Evolutionary conservation across 1,284 basidiomycete species (phyloP).

Genomic region (Marasmius tenuissimus): DNA sequence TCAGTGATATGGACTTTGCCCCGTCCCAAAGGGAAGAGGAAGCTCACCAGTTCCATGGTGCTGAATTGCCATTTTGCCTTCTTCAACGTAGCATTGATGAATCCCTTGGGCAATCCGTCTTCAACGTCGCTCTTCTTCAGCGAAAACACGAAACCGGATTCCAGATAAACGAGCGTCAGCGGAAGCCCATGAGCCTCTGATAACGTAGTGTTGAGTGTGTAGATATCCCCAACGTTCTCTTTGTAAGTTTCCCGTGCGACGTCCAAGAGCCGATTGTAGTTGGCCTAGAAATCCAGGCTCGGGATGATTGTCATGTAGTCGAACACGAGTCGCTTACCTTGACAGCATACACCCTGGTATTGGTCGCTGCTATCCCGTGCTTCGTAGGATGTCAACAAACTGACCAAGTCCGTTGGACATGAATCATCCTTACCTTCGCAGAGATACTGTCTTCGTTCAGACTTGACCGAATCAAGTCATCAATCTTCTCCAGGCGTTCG

Average conservation of each 20-base stretch:
- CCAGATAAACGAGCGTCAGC: slow-evolving; percentile 67
- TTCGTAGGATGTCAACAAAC: slow-evolving; percentile 23
- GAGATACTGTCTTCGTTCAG: slow-evolving; percentile 72
- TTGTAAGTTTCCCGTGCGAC: slow-evolving; percentile 91
- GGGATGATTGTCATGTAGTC: neutral
- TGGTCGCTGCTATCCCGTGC: slow-evolving; percentile 69
- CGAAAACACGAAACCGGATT: slow-evolving; percentile 69
- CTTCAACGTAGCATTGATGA: slow-evolving; percentile 67
- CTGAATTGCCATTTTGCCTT: slow-evolving; percentile 77
- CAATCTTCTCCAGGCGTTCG: slow-evolving; percentile 63
- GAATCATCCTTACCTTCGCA: slow-evolving; percentile 47
- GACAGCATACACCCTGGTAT: slow-evolving; percentile 83
- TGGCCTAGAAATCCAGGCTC: slow-evolving; percentile 47
- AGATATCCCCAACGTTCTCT: slow-evolving; percentile 87
- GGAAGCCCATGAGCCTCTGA: slow-evolving; percentile 64
- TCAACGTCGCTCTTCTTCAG: slow-evolving; percentile 66
- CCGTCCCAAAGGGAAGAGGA: neutral
- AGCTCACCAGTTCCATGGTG: slow-evolving; percentile 74
- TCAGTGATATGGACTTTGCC: neutral
- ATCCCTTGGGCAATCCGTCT: slow-evolving; percentile 64
- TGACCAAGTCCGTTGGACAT: neutral
- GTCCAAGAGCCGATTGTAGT: slow-evolving; percentile 81
- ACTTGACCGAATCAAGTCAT: slow-evolving; percentile 54
- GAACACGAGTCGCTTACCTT: slow-evolving; percentile 40
- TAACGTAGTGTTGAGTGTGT: slow-evolving; percentile 59